Conservation (phyloP, 176 grass and related monocot species). For the Zea luxurians region DNA sequence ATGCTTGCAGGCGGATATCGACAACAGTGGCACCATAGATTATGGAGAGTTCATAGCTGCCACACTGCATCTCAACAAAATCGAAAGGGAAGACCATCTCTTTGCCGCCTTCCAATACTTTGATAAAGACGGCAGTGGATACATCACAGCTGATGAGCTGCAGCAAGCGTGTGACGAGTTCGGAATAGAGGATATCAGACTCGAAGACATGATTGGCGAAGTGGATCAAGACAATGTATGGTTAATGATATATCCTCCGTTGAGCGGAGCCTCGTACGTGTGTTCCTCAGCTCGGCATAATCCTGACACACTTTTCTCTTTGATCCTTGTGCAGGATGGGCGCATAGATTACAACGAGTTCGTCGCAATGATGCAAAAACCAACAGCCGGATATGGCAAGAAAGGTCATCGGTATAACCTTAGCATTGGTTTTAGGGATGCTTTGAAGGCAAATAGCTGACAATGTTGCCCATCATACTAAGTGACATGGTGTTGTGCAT, state of each 20-base stretch:
- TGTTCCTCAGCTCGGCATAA: not conserved
- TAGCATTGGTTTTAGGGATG: conserved; percentile 52
- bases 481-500: conserved; percentile 43
- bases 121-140: conserved; percentile 68
- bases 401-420: conserved; percentile 41
- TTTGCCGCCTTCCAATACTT: conserved; percentile 68
- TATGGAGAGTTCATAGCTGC: conserved; percentile 75
- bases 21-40: conserved; percentile 70
- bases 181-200: conserved; percentile 52
- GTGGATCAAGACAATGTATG: conserved; percentile 67
- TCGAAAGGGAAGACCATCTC: conserved; percentile 60
- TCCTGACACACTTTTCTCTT: not conserved
- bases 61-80: conserved; percentile 65
- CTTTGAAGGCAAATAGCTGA: conserved; percentile 51
- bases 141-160: conserved; percentile 63
- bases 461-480: conserved; percentile 11
- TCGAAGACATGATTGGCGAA: conserved; percentile 68
- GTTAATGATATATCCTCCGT: not conserved
- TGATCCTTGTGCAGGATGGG: conserved; percentile 47
- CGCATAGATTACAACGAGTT: conserved; percentile 73
- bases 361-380: conserved; percentile 61
- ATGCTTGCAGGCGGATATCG: conserved; percentile 54
- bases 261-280: not conserved
- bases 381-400: conserved; percentile 45
- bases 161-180: conserved; percentile 69